These are phyloP conservation scores for Hirsutella thompsonii DNA, from an alignment of 2,329 filamentous ascomycete genomes.

Conservation along the genomic window DNA sequence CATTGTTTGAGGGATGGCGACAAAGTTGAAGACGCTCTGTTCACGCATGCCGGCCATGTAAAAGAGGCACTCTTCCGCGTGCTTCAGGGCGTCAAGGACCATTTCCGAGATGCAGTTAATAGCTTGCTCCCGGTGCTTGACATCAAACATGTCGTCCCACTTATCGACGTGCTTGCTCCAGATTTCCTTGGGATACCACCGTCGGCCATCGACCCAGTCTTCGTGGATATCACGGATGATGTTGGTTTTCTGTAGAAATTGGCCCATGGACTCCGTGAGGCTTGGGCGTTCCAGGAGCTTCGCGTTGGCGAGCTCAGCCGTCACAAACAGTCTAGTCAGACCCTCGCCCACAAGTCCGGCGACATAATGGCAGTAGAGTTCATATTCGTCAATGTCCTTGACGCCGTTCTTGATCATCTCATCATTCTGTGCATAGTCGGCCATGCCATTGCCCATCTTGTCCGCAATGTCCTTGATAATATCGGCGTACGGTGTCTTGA, in stretches of 20 bases:
- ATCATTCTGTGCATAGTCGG: slow-evolving; percentile 79
- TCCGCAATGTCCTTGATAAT: slow-evolving; percentile 89
- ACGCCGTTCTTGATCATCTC: slow-evolving; percentile 72
- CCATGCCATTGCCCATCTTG: slow-evolving; percentile 98
- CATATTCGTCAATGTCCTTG: slow-evolving; percentile 76
- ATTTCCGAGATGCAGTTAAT: slow-evolving; percentile 84
- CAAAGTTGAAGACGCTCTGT: slow-evolving; percentile 98
- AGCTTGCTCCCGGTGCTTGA: slow-evolving; percentile 63
- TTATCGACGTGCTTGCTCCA: slow-evolving; percentile 91
- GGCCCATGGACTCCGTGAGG: slow-evolving; percentile 89
- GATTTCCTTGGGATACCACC: slow-evolving; percentile 92
- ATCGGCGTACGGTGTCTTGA: slow-evolving; percentile 70
- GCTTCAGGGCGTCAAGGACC: slow-evolving; percentile 78
- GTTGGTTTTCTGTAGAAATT: slow-evolving; percentile 97
- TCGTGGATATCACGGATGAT: slow-evolving; percentile 94
- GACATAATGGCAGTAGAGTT: slow-evolving; percentile 95
- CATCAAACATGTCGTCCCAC: slow-evolving; percentile 83
- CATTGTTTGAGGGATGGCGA: slow-evolving; percentile 93
- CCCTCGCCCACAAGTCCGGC: slow-evolving; percentile 97
- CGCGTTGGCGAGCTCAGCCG: slow-evolving; percentile 74
- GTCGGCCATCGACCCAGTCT: slow-evolving; percentile 73
- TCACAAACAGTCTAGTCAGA: slow-evolving; percentile 78
- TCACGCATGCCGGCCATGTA: slow-evolving; percentile 92
- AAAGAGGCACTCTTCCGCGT: slow-evolving; percentile 88
- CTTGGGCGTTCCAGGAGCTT: slow-evolving; percentile 65